These are phyloP conservation scores for Phytophthora meadii DNA, from an alignment of 352 stramenopile species.

Conservation along the genomic window DNA sequence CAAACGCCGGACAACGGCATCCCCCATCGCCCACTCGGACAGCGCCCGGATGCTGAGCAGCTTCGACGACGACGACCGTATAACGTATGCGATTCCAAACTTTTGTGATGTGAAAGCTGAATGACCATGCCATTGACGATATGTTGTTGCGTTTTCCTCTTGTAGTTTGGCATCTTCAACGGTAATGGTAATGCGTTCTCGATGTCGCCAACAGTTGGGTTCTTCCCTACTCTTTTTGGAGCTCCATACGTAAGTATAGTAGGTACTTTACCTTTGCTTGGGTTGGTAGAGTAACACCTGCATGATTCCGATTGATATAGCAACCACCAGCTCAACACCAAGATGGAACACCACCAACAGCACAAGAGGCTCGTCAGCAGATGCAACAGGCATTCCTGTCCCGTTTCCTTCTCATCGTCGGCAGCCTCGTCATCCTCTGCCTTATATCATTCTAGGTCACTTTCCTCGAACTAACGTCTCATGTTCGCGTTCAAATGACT, in stretches of 20 bases:
- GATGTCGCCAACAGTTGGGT: constrained; percentile 79
- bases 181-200: constrained; percentile 44
- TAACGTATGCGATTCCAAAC: constrained; percentile 38
- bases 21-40: constrained; percentile 63
- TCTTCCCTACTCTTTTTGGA: constrained; percentile 88
- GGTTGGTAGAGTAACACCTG: no score
- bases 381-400: constrained; percentile 80
- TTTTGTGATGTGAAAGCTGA: not conserved
- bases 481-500: not conserved
- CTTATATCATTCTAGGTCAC: constrained; percentile 64
- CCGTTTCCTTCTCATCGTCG: constrained; percentile 72
- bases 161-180: constrained; percentile 49
- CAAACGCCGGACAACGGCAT: constrained; percentile 41
- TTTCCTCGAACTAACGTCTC: not conserved
- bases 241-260: constrained; percentile 48
- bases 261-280: no score
- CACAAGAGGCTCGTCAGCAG: constrained; percentile 65
- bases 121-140: no score
- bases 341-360: constrained; percentile 54
- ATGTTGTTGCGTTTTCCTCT: not conserved
- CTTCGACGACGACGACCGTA: constrained; percentile 57
- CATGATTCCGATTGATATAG: constrained; percentile 19
- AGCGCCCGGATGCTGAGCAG: constrained; percentile 67
- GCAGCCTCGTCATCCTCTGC: constrained; percentile 76
- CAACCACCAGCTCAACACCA: constrained; percentile 45